phyloP scores from a whole-genome alignment of 176 grass and related monocot species.

The Avena atlantica region DNA sequence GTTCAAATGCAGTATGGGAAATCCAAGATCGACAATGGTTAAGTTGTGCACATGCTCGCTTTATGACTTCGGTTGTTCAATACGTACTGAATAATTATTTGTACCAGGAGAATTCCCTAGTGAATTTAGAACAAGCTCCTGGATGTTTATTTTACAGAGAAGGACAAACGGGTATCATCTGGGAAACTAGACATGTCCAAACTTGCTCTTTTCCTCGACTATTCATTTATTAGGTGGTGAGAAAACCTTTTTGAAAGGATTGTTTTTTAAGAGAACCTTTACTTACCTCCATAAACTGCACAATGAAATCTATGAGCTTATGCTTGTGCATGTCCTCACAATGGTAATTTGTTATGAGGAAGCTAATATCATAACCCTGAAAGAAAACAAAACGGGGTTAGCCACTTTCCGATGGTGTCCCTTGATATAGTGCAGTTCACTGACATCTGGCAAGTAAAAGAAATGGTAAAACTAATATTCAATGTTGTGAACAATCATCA shows the following conservation, averaged over 20 bases:
- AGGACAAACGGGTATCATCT: background rate
- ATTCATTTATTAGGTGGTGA: conserved; percentile 30
- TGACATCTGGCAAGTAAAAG: background rate
- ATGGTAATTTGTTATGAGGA: conserved; percentile 98
- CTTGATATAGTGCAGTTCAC: background rate
- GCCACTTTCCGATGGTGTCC: background rate
- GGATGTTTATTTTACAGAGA: background rate
- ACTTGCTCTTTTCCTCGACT: too few species aligned
- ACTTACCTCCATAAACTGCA: conserved; percentile 98
- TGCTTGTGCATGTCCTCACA: conserved; percentile 98
- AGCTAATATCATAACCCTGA: conserved; percentile 98
- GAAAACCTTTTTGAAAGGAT: background rate
- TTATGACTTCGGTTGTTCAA: background rate
- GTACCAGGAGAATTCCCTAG: background rate
- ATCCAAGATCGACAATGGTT: background rate
- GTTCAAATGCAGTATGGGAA: background rate
- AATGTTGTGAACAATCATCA: background rate
- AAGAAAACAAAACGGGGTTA: conserved; percentile 32
- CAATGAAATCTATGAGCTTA: conserved; percentile 98
- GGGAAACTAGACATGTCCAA: background rate
- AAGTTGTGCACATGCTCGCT: background rate
- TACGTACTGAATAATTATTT: background rate
- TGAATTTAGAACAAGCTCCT: background rate
- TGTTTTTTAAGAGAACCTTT: background rate
- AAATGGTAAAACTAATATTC: background rate